Conservation (phyloP, 345 rosid species). For the Hirschfeldia incana region DNA sequence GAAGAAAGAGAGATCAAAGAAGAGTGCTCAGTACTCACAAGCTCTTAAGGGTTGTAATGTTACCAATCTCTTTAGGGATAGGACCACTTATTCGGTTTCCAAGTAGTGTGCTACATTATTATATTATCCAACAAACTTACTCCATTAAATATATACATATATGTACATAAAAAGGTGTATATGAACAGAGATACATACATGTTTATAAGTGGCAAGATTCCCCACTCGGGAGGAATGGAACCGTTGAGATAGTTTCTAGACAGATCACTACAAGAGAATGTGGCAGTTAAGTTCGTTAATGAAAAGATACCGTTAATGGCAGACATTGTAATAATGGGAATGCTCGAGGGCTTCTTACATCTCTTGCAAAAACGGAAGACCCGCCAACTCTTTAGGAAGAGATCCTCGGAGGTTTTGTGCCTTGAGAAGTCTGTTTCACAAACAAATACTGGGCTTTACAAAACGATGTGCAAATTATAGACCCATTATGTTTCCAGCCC, state of each 20-base stretch:
- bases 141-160: conserved; percentile 6
- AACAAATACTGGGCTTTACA: background rate
- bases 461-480: background rate
- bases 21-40: conserved; percentile 52
- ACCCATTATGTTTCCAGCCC: conserved; percentile 11
- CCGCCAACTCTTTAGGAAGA: conserved; percentile 45
- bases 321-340: background rate
- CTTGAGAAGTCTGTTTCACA: too few relatives aligned
- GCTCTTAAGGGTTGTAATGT: conserved; percentile 42
- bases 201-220: conserved; percentile 36
- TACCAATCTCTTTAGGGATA: conserved; percentile 55
- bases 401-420: conserved; percentile 27
- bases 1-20: background rate
- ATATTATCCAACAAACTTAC: conserved; percentile 9
- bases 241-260: conserved; percentile 55
- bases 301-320: background rate
- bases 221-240: conserved; percentile 55
- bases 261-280: conserved; percentile 43
- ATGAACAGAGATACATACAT: conserved; percentile 37
- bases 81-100: conserved; percentile 54
- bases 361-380: conserved; percentile 47
- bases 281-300: conserved; percentile 20
- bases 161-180: conserved; percentile 10
- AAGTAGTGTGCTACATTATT: conserved; percentile 44
- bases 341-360: conserved; percentile 36